These are phyloP conservation scores for Colletotrichum brevisporum DNA, from an alignment of 2,329 filamentous ascomycete species.

Conservation along the genomic window DNA sequence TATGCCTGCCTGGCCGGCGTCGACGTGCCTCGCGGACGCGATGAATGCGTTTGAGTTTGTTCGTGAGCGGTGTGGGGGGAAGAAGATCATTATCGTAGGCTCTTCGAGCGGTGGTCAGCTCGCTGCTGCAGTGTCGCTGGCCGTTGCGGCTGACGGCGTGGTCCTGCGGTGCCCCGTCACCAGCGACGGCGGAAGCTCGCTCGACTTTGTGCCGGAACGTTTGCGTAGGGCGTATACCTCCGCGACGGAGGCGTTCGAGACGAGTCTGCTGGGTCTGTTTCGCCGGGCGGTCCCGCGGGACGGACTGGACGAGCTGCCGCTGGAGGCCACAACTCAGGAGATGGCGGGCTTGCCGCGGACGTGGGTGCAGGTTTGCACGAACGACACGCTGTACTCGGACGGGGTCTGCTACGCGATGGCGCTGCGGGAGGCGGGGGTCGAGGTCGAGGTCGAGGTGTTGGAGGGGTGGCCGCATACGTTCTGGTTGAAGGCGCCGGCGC, in stretches of 20 bases:
- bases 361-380: constrained; percentile 65
- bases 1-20: constrained; percentile 56
- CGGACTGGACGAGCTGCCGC: constrained; percentile 56
- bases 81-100: constrained; percentile 55
- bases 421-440: constrained; percentile 54
- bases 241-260: constrained; percentile 54
- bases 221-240: constrained; percentile 57
- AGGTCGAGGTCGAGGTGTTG: constrained; percentile 59
- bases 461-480: constrained; percentile 67
- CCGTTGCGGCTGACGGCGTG: constrained; percentile 52
- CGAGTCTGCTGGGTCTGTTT: constrained; percentile 51
- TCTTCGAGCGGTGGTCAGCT: constrained; percentile 65
- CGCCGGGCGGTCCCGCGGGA: constrained; percentile 54
- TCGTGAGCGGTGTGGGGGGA: constrained; percentile 27
- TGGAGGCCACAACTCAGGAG: constrained; percentile 52
- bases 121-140: constrained; percentile 59
- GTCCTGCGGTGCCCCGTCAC: constrained; percentile 65
- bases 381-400: constrained; percentile 66
- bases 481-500: constrained; percentile 62
- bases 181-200: constrained; percentile 56
- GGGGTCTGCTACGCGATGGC: constrained; percentile 63
- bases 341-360: constrained; percentile 55
- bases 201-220: constrained; percentile 52
- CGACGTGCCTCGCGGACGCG: constrained; percentile 59
- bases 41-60: constrained; percentile 53